These are phyloP conservation scores for Naganishia liquefaciens DNA, from an alignment of 1,284 basidiomycete species.

Conservation along the genomic window DNA sequence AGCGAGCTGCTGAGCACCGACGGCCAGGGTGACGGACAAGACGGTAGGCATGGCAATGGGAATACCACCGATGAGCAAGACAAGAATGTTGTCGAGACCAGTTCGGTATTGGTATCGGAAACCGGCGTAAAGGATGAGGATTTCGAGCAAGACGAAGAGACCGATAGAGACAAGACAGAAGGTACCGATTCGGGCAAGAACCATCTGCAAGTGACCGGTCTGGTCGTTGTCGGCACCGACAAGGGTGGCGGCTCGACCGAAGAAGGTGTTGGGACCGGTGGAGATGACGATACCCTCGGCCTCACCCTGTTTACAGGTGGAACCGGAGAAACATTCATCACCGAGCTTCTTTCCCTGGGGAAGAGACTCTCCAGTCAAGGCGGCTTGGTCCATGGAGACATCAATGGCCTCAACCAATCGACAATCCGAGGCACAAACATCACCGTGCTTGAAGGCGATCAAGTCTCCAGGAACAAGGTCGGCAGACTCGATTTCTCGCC, in stretches of 20 bases:
- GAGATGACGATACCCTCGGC: slow-evolving; percentile 96
- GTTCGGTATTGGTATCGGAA: slow-evolving; percentile 87
- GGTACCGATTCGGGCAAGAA: slow-evolving; percentile 90
- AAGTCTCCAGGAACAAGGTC: slow-evolving; percentile 90
- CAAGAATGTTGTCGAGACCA: slow-evolving; percentile 93
- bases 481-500: slow-evolving; percentile 85
- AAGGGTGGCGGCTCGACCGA: slow-evolving; percentile 90
- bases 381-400: slow-evolving; percentile 94
- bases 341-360: slow-evolving; percentile 85
- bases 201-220: slow-evolving; percentile 96
- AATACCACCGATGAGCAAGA: slow-evolving; percentile 97
- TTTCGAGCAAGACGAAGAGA: slow-evolving; percentile 87
- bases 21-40: slow-evolving; percentile 91
- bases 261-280: slow-evolving; percentile 93
- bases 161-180: slow-evolving; percentile 94
- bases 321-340: slow-evolving; percentile 97
- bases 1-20: slow-evolving; percentile 95
- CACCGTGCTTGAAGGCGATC: slow-evolving; percentile 95
- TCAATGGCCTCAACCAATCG: slow-evolving; percentile 93
- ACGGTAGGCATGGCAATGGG: slow-evolving; percentile 99
- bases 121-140: slow-evolving; percentile 81
- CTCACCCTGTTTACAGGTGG: slow-evolving; percentile 96
- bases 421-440: slow-evolving; percentile 92
- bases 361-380: slow-evolving; percentile 92
- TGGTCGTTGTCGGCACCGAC: slow-evolving; percentile 95